Base-by-base conservation (phyloP, 345 rosid genomes). In the Fremontodendron californicum region DNA sequence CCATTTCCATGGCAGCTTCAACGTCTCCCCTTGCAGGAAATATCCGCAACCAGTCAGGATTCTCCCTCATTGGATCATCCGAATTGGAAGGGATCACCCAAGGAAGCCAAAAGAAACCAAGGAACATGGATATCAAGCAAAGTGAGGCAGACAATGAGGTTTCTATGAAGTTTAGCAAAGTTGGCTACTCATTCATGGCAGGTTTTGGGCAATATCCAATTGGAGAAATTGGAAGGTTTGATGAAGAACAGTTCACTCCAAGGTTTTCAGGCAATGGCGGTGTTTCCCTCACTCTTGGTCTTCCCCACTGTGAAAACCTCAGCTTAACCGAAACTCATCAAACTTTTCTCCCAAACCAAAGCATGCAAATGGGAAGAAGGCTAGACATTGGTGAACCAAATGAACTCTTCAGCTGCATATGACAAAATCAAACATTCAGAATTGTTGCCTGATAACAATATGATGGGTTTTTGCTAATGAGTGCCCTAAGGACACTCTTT, bases 171-270 rank as follows among this genome's bases (percentile, higher is more conserved):
- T 90, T 92, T 65, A 87, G 87, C 2, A 82, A 97, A 79, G 96
- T 90, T 42, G 94, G 94, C 0, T 93, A 89, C 82, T 85, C 97
- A 19, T 88, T 92, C 88, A 89, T 95, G 35, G 93, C 94, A 39
- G 94, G 88, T 42, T 95, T 93, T 12, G 99, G 98, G 48, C 98
- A 93, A 61, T 95, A 95, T 86, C 97, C 96, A 39, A 91, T 95
- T 52, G 97, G 86, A 39, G 98, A 90, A 67, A 90, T 93, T 29
- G 94, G 89, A 67, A 89, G 98, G 83, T 94, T 91, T 19, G 91
- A 91, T 64, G 84, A 90, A 31, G 92, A 91, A 67, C 96, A 90
- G 71, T 89, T 88, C 77, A 73, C 94, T 1, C 95, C 91, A 11
- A 86, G 97, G 82, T 90, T 86, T 71, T 85, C 92, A 4, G 95